A percentile compares a stretch with the other conserved stretches of the same genome.
phyloP scores from a whole-genome alignment of 192 early-diverging fungal genomes.

The Thamnidium elegans region DNA sequence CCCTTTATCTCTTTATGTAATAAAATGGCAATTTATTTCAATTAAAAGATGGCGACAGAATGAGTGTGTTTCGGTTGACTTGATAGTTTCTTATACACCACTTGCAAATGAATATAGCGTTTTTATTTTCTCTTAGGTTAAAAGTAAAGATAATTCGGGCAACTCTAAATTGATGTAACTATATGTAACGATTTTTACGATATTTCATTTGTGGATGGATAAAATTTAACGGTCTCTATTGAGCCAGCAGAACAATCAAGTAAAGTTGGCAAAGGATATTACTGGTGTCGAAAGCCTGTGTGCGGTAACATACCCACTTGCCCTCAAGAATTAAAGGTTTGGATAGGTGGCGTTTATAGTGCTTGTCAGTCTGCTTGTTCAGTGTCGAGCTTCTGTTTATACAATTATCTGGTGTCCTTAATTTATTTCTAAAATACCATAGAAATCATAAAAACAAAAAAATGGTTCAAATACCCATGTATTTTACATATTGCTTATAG shows the following conservation, averaged over 20 bases:
- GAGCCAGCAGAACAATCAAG: background rate
- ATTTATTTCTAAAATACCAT: background rate
- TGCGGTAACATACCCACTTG: conserved; percentile 22
- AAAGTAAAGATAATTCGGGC: too few relatives aligned
- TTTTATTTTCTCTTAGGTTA: too few relatives aligned
- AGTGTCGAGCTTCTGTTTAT: conserved; percentile 22
- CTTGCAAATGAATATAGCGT: too few relatives aligned
- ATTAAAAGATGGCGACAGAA: too few relatives aligned
- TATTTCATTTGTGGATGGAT: conserved; percentile 36
- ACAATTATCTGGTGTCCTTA: conserved; percentile 28
- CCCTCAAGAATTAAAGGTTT: conserved; percentile 19
- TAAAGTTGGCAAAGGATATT: background rate
- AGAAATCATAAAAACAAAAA: too few relatives aligned
- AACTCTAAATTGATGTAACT: too few relatives aligned
- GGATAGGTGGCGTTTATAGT: background rate
- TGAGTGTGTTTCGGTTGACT: too few relatives aligned
- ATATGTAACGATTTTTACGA: conserved; percentile 33
- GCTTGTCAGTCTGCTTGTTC: conserved; percentile 31
- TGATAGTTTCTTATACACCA: too few relatives aligned
- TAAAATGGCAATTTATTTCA: too few relatives aligned
- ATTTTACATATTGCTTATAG: too few relatives aligned
- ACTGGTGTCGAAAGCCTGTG: conserved; percentile 12
- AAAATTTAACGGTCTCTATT: conserved; percentile 31
- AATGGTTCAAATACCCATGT: too few relatives aligned
- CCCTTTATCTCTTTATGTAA: too few relatives aligned